phyloP scores from a whole-genome alignment of 2,329 filamentous ascomycete genomes.

The Stachybotrys chartarum region DNA sequence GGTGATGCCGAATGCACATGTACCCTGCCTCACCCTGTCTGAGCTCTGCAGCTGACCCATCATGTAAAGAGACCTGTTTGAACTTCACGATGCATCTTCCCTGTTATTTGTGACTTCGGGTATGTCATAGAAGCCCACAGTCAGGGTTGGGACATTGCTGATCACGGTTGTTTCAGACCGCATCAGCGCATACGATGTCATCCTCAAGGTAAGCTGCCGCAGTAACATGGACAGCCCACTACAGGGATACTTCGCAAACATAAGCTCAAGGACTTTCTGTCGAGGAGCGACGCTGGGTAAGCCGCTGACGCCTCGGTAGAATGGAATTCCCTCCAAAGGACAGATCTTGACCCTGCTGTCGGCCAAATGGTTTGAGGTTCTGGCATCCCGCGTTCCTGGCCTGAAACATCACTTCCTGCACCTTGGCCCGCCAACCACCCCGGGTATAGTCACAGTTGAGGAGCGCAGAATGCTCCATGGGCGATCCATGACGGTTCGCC shows the following conservation, averaged over 20 bases:
- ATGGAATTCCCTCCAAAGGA: not conserved
- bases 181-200: not conserved
- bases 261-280: not conserved
- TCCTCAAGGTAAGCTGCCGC: not conserved
- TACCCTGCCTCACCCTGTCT: not conserved
- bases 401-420: not conserved
- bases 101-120: constrained; percentile 1
- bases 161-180: not conserved
- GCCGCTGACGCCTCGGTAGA: not conserved
- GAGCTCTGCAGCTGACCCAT: not conserved
- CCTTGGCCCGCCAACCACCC: not conserved
- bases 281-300: not conserved
- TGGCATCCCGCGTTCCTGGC: not conserved
- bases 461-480: not conserved
- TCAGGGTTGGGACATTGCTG: too few species aligned
- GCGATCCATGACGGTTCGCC: not conserved
- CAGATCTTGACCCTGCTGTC: not conserved
- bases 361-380: not conserved
- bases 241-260: not conserved
- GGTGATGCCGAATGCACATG: not conserved
- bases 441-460: not conserved
- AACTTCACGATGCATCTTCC: not conserved
- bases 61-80: not conserved
- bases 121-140: not conserved
- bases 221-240: not conserved